Base-by-base conservation (phyloP, 148 eudicot genomes). In the Drosera capensis region DNA sequence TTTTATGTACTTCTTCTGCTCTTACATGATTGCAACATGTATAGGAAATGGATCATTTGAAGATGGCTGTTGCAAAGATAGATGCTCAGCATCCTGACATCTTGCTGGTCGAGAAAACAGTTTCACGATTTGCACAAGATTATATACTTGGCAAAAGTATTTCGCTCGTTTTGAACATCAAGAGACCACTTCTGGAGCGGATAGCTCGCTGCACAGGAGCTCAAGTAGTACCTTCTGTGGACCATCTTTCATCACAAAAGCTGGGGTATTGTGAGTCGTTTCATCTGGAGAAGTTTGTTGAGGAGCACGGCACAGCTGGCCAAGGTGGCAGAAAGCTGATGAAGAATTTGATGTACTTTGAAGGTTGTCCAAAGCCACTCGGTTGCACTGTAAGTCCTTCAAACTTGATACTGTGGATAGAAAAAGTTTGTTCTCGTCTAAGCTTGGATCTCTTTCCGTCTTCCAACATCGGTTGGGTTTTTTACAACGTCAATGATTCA, bases 41-140 rank as follows among this genome's bases (percentile, higher is more conserved):
- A 1, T 23, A 36, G 97, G 97, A 90, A 78, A 90, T 65, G 87
- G 97, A 90, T 63, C 95, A 90, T 69, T 67, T 90, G 36, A 84
- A 80, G 80, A 90, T 90, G 97, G 97, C 97, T 65, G 97, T 90
- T 52, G 93, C 97, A 19, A 90, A 80, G 67, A 90, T 90, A 48
- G 93, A 71, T 55, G 79, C 74, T 11, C 93, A 90, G 45, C 69
- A 63, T 37, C 95, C 95, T 18, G 59, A 80, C 67, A 59, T 90
- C 38, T 76, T 90, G 66, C 65, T 90, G 64, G 99, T 90, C 38
- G 99, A 90, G 79, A 90, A 84, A 71, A 75, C 99, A 39, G 99
- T 90, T 64, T 84, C 99, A 26, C 73, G 99, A 46, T 68, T 67
- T 68, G 99, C 99, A 3, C 95, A 90, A 54, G 95, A 90, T 13